phyloP scores from a whole-genome alignment of 2,329 filamentous ascomycete genomes.

The Fusarium burgessii region DNA sequence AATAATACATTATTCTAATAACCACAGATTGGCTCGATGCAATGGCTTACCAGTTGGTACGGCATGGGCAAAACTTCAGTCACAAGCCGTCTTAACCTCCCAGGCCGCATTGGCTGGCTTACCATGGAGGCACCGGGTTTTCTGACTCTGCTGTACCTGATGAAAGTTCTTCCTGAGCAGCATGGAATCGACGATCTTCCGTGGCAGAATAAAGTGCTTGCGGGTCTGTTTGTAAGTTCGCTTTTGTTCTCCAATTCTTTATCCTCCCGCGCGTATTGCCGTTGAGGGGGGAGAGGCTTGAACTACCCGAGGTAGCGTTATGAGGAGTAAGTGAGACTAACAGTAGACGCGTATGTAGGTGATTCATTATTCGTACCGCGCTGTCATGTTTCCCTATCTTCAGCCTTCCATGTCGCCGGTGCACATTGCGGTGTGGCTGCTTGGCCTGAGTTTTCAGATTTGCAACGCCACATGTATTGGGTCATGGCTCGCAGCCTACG shows the following conservation, averaged over 20 bases:
- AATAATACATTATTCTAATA: constrained; percentile 9
- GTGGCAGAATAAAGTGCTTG: constrained; percentile 83
- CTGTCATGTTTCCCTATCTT: constrained; percentile 82
- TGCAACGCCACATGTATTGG: constrained; percentile 83
- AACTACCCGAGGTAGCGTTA: constrained; percentile 14
- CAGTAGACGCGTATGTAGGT: constrained; percentile 57
- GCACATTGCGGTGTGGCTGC: constrained; percentile 73
- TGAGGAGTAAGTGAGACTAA: constrained; percentile 15
- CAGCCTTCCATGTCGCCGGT: constrained; percentile 95
- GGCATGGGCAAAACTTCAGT: constrained; percentile 93
- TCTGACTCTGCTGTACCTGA: constrained; percentile 81
- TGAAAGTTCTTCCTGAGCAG: constrained; percentile 73
- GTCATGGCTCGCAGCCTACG: constrained; percentile 85
- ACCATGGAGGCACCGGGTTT: constrained; percentile 88
- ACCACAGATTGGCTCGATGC: constrained; percentile 73
- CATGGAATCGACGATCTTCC: constrained; percentile 71
- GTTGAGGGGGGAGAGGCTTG: constrained; percentile 26
- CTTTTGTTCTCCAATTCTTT: constrained; percentile 20
- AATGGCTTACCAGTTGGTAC: constrained; percentile 86
- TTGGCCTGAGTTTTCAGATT: constrained; percentile 80
- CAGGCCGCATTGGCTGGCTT: constrained; percentile 88
- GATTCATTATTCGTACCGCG: constrained; percentile 92
- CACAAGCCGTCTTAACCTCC: constrained; percentile 81
- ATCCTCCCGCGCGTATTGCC: constrained; percentile 22
- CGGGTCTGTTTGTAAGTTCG: constrained; percentile 69